Percentiles rank a stretch among this genome's conserved stretches.
These are phyloP conservation scores for Caloboletus inedulis DNA, from an alignment of 1,284 basidiomycete genomes.

Conservation along the genomic window DNA sequence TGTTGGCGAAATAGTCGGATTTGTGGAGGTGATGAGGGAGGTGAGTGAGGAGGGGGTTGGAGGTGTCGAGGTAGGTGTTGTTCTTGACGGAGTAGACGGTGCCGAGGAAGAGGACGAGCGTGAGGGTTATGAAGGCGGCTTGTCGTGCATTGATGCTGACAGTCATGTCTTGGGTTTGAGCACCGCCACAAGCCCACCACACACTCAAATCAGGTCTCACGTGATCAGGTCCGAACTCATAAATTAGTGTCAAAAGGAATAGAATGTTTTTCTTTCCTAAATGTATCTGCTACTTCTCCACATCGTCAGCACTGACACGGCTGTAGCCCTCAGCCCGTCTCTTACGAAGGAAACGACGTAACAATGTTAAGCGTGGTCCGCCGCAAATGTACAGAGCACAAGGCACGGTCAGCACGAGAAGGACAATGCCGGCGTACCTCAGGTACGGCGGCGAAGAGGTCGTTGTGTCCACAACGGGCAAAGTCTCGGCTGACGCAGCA, in stretches of 20 bases:
- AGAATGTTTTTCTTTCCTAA: no score
- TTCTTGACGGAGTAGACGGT: constrained; percentile 52
- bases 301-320: constrained; percentile 43
- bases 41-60: constrained; percentile 63
- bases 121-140: constrained; percentile 30
- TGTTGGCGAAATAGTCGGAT: constrained; percentile 78
- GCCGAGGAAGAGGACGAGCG: constrained; percentile 45
- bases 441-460: constrained; percentile 30
- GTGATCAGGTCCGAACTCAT: no score
- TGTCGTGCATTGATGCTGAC: constrained; percentile 23
- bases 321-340: constrained; percentile 40
- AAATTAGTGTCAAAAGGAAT: no score
- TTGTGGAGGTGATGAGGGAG: constrained; percentile 64
- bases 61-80: constrained; percentile 64
- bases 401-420: constrained; percentile 43
- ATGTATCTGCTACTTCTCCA: constrained; percentile 40
- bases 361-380: constrained; percentile 39
- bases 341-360: constrained; percentile 41
- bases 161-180: constrained; percentile 16
- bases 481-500: neutral
- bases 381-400: constrained; percentile 59
- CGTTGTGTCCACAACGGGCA: constrained; percentile 3
- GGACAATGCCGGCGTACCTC: constrained; percentile 43
- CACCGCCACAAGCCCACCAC: no score
- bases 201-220: no score